Percentiles rank a stretch among this genome's conserved stretches.
phyloP scores from a whole-genome alignment of 768 basidiomycete genomes.

The Antrodiella citrinella region DNA sequence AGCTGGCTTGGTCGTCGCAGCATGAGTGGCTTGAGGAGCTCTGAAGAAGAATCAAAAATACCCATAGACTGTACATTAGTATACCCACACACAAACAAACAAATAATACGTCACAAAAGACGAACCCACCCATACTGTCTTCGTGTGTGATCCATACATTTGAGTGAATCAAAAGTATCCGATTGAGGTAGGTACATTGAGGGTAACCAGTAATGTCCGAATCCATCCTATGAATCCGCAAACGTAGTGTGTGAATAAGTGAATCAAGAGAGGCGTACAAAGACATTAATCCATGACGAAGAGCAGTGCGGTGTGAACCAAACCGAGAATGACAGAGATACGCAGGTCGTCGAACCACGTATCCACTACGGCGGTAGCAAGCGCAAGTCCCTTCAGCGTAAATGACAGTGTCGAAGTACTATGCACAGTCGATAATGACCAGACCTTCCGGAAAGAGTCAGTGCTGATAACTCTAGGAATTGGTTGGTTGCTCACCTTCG shows the following conservation, averaged over 20 bases:
- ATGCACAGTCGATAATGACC: slow-evolving; percentile 20
- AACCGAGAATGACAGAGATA: slow-evolving; percentile 29
- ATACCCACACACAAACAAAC: neutral
- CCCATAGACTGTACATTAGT: neutral
- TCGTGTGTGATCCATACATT: neutral
- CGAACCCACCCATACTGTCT: neutral
- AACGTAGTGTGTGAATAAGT: slow-evolving; percentile 9
- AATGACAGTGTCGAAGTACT: slow-evolving; percentile 18
- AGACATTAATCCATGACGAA: neutral
- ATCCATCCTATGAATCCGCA: slow-evolving; percentile 7
- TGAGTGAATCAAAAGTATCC: too few relatives aligned
- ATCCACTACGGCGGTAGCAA: slow-evolving; percentile 35
- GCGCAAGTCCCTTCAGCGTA: slow-evolving; percentile 12
- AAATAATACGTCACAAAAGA: neutral
- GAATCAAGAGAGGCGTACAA: neutral
- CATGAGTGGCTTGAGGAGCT: too few relatives aligned
- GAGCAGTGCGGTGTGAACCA: slow-evolving; percentile 28
- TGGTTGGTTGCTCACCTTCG: slow-evolving; percentile 22
- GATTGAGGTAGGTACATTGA: too few relatives aligned
- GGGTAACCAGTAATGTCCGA: too few relatives aligned
- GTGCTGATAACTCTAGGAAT: neutral
- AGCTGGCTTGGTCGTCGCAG: too few relatives aligned
- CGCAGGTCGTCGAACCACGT: slow-evolving; percentile 34
- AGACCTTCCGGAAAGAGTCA: too few relatives aligned
- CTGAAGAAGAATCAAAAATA: too few relatives aligned